Evolutionary conservation across 2,329 filamentous ascomycete species (phyloP).

Genomic region (Calonectria pseudoreteaudii): DNA sequence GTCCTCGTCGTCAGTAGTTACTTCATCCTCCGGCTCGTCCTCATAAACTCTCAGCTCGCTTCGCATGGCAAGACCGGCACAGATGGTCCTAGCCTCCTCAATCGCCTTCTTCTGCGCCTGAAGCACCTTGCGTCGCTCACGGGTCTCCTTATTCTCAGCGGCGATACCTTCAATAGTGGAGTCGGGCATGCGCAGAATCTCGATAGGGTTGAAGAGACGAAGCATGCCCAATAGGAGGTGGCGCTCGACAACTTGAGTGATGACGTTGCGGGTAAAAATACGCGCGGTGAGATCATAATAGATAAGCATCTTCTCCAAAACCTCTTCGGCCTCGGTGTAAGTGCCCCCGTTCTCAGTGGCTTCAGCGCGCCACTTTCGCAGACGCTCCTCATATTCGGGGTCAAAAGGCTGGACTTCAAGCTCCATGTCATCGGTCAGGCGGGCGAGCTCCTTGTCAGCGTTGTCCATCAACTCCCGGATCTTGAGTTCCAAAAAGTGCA

Average conservation of each 20-base stretch:
- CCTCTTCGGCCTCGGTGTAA: constrained; percentile 64
- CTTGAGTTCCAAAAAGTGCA: constrained; percentile 61
- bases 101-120: constrained; percentile 63
- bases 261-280: constrained; percentile 64
- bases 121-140: constrained; percentile 60
- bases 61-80: constrained; percentile 63
- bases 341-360: constrained; percentile 57
- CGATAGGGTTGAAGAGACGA: constrained; percentile 63
- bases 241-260: constrained; percentile 64
- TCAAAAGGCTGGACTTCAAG: constrained; percentile 66
- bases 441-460: constrained; percentile 59
- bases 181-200: constrained; percentile 60
- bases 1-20: constrained; percentile 47
- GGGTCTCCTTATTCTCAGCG: constrained; percentile 65
- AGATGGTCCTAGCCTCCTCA: constrained; percentile 62
- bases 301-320: constrained; percentile 67
- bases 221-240: constrained; percentile 65
- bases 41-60: constrained; percentile 59
- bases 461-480: constrained; percentile 60
- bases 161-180: constrained; percentile 61
- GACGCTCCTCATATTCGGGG: constrained; percentile 64
- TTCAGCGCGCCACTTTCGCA: constrained; percentile 59
- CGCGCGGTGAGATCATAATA: constrained; percentile 66
- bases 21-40: constrained; percentile 50
- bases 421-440: constrained; percentile 62